These are phyloP conservation scores for Saccharomyces hybrid DNA, from an alignment of 1,139 yeast species.

Conservation along the genomic window DNA sequence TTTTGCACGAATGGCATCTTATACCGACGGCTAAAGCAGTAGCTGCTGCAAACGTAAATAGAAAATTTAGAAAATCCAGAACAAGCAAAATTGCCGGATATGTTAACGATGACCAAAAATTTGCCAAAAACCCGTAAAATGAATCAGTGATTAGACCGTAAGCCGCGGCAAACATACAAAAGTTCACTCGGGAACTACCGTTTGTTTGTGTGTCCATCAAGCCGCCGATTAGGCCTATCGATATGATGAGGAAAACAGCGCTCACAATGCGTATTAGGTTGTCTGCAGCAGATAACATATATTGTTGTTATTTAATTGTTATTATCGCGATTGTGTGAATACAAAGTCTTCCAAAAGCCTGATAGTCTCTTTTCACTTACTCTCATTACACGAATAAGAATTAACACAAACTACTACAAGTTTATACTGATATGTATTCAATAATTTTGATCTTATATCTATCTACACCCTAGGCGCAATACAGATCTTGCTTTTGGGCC, in stretches of 20 bases:
- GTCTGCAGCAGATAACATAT: conserved; percentile 49
- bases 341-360: conserved; percentile 1
- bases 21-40: conserved; percentile 89
- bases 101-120: conserved; percentile 70
- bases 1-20: conserved; percentile 77
- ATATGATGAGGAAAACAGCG: conserved; percentile 66
- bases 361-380: not conserved
- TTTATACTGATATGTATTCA: not conserved
- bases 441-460: not conserved
- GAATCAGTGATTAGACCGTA: conserved; percentile 77
- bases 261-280: conserved; percentile 64
- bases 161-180: conserved; percentile 78
- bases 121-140: conserved; percentile 72
- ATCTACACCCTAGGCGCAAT: not conserved
- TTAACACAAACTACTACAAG: no score
- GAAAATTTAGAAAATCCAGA: conserved; percentile 79
- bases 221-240: conserved; percentile 80
- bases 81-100: conserved; percentile 74
- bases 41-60: conserved; percentile 91
- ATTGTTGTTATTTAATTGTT: conserved; percentile 7
- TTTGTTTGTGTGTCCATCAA: conserved; percentile 59
- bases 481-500: not conserved
- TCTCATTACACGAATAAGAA: not conserved
- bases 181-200: conserved; percentile 77
- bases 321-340: conserved; percentile 1